A percentile compares a stretch with the other conserved stretches of the same genome.
These are phyloP conservation scores for Spathaspora gorwiae DNA, from an alignment of 805 yeast genomes.

Conservation along the genomic window DNA sequence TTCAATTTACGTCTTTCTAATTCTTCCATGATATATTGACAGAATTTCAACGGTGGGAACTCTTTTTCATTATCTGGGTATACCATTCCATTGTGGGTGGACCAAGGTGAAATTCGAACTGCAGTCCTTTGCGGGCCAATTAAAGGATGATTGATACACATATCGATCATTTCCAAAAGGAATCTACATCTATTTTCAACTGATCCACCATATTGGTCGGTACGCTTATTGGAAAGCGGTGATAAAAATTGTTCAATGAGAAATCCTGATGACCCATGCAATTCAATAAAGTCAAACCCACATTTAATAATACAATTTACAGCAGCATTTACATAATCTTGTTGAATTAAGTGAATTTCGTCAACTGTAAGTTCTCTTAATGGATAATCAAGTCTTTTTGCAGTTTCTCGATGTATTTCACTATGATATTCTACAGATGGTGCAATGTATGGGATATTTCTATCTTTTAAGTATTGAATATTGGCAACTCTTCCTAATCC, in stretches of 20 bases:
- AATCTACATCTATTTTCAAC: constrained; percentile 36
- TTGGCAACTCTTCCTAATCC: constrained; percentile 42
- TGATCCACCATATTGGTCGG: constrained; percentile 30
- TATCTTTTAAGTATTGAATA: constrained; percentile 18
- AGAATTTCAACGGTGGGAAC: constrained; percentile 17
- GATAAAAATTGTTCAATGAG: constrained; percentile 34
- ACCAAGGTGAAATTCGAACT: constrained; percentile 21
- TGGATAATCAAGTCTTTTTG: constrained; percentile 2
- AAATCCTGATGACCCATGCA: constrained; percentile 40
- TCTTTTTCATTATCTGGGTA: constrained; percentile 15
- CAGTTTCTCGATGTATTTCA: constrained; percentile 8
- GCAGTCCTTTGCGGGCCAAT: constrained; percentile 16
- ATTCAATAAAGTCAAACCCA: constrained; percentile 37
- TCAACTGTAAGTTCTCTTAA: constrained; percentile 4
- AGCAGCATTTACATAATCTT: constrained; percentile 11
- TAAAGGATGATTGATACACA: constrained; percentile 17
- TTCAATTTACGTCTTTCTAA: constrained; percentile 23
- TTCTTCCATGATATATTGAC: constrained; percentile 24
- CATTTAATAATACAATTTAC: constrained; percentile 16
- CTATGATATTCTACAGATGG: constrained; percentile 15
- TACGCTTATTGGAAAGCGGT: constrained; percentile 28
- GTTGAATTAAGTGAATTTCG: constrained; percentile 8
- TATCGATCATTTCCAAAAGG: constrained; percentile 30
- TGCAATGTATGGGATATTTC: constrained; percentile 13
- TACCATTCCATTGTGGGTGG: constrained; percentile 23